Evolutionary conservation across 306 rosid species (phyloP).

Genomic region (Glycine soja): DNA sequence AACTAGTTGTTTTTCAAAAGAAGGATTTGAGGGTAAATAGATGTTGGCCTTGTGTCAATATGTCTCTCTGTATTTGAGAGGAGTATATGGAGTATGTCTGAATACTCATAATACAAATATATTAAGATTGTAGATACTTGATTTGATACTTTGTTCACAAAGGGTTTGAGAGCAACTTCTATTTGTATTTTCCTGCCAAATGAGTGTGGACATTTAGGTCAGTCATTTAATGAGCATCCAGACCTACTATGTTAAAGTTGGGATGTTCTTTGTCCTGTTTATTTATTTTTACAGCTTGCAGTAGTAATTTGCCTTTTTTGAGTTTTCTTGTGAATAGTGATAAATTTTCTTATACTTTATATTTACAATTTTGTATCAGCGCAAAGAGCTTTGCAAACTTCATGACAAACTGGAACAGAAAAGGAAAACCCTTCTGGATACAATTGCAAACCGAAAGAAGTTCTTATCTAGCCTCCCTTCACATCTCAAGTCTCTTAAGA

Average conservation of each 20-base stretch:
- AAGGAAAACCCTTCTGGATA: slow-evolving; percentile 69
- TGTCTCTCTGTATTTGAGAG: neutral
- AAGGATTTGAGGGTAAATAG: neutral
- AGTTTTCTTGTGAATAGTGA: neutral
- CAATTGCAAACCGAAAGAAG: slow-evolving; percentile 72
- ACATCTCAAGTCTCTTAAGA: slow-evolving; percentile 79
- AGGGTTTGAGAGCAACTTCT: neutral
- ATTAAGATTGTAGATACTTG: neutral
- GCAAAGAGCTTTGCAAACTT: slow-evolving; percentile 84
- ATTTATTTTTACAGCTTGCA: neutral
- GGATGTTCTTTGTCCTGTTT: no score
- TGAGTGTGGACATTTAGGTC: neutral
- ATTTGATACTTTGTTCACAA: slow-evolving; percentile 9
- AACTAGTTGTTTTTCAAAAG: neutral
- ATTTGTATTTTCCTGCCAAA: neutral
- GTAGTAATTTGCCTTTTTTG: slow-evolving; percentile 4
- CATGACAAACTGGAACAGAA: slow-evolving; percentile 69
- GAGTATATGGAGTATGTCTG: neutral
- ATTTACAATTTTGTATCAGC: slow-evolving; percentile 53
- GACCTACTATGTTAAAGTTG: no score
- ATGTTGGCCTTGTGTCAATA: neutral
- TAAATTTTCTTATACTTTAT: slow-evolving; percentile 1
- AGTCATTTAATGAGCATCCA: neutral
- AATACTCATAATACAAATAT: neutral
- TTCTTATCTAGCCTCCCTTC: slow-evolving; percentile 85